Percentiles rank a stretch among this genome's conserved stretches.
Evolutionary conservation across 495 filamentous ascomycete genomes (phyloP).

Genomic region (Trichoderma virens): DNA sequence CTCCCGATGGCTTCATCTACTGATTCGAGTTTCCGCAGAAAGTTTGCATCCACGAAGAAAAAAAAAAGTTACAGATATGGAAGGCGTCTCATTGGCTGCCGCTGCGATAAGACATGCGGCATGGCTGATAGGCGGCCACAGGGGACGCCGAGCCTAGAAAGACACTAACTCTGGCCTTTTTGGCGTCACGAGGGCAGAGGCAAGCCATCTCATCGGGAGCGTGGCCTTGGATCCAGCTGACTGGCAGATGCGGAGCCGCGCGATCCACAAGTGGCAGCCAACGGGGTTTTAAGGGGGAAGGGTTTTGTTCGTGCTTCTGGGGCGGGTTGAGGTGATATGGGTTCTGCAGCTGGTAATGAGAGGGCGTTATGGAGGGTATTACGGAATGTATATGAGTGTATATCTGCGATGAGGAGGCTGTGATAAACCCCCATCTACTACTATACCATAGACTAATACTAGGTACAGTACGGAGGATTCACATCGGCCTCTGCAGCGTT

Average conservation of each 20-base stretch:
- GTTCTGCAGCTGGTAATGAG: not conserved
- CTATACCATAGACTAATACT: too few relatives aligned
- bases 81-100: not conserved
- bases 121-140: not conserved
- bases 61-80: not conserved
- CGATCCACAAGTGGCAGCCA: not conserved
- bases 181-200: constrained; percentile 2
- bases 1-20: not conserved
- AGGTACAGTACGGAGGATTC: too few relatives aligned
- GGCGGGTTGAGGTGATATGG: constrained; percentile 1
- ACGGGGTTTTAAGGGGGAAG: not conserved
- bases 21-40: not conserved
- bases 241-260: not conserved
- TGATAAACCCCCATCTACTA: too few relatives aligned
- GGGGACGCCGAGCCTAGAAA: too few relatives aligned
- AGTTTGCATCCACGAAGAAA: not conserved
- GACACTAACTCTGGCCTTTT: not conserved
- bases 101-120: not conserved
- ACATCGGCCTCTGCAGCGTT: not conserved
- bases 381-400: too few relatives aligned
- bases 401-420: too few relatives aligned
- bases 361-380: too few relatives aligned
- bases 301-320: not conserved
- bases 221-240: not conserved
- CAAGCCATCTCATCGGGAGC: not conserved